Conservation (phyloP, 176 grass and related monocot species). For the Leersia perrieri region DNA sequence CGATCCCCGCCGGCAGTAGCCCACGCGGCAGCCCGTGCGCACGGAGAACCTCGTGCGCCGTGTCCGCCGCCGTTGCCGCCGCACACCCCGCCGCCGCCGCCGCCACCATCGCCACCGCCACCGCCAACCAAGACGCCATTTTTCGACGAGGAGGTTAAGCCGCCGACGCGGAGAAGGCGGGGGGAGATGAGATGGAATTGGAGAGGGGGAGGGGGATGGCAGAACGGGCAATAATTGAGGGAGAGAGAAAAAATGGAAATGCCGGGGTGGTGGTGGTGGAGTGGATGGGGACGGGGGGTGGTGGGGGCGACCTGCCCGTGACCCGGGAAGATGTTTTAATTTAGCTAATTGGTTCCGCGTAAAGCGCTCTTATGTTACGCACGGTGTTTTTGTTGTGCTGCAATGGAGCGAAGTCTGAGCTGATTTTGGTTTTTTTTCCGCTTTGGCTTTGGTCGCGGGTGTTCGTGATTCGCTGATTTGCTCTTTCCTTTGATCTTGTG, state of each 20-base stretch:
- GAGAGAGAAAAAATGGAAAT: neutral
- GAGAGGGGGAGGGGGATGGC: neutral
- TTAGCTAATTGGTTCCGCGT: neutral
- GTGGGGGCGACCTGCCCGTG: neutral
- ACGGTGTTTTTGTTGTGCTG: neutral
- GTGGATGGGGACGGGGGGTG: neutral
- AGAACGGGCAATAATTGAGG: slow-evolving; percentile 35
- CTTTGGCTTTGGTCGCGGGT: neutral
- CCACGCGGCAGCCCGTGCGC: slow-evolving; percentile 52
- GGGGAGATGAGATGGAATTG: neutral
- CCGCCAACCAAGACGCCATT: slow-evolving; percentile 4
- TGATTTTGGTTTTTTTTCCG: neutral
- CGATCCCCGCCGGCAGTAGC: slow-evolving; percentile 53
- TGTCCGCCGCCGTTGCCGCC: slow-evolving; percentile 13
- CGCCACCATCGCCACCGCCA: neutral
- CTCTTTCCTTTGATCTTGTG: too few species aligned
- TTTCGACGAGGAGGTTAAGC: neutral
- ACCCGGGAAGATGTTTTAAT: neutral
- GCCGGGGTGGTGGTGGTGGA: too few species aligned
- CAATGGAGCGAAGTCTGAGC: neutral
- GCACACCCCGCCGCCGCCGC: neutral
- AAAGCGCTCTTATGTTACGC: neutral
- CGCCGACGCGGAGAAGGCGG: neutral
- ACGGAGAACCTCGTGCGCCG: slow-evolving; percentile 48
- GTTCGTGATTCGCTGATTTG: neutral